Base-by-base conservation (phyloP, 1,284 basidiomycete genomes). In the Leccinum angustisporum region DNA sequence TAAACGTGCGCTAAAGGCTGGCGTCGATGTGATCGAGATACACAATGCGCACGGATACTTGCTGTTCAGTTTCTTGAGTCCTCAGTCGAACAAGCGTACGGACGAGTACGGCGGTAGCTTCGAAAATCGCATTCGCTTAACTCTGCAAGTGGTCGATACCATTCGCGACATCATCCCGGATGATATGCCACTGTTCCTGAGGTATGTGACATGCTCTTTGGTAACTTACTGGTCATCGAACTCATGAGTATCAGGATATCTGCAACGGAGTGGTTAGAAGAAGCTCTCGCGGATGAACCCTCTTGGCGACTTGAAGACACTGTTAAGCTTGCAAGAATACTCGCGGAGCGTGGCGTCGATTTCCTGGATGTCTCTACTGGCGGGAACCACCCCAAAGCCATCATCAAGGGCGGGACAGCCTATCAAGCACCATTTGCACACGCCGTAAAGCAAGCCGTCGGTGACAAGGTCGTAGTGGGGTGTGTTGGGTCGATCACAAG, bases 41-140 rank as follows among this genome's bases (percentile, higher is more conserved):
- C 89, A 81, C 57, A 73, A 69, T 58, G 86, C 89, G 5, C 88
- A 93, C 68, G 84, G 87, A 43, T 89, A 87, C 73, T 73, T 88
- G 30, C 64, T 87, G 27, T 78, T 80, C 67, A 72, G 72, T 54
- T 80, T 90, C 79, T 48, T 85, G 52, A 86, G 84, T 61, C 89
- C 90, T 0, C 71, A 83, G 18, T 82, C 81, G 61, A 93, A 93
- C 79, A 80, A 82, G 66, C 83, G 90, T 13, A 87, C 81, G 3
- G 91, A 92, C 71, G 74, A 84, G 66, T 93, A 92, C 69, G 90
- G 90, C 5, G 91, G 91, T 2, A 83, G 80, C 66, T 86, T 90
- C 66, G 87, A 90, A 70, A 91, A 91, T 72, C 82, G 89, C 50
- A 80, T 81, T 34, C 77, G 88, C 14, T 71, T 91, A 7, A 79